Conservation (phyloP, 2,329 filamentous ascomycete genomes). For the Ophiostoma australiae region DNA sequence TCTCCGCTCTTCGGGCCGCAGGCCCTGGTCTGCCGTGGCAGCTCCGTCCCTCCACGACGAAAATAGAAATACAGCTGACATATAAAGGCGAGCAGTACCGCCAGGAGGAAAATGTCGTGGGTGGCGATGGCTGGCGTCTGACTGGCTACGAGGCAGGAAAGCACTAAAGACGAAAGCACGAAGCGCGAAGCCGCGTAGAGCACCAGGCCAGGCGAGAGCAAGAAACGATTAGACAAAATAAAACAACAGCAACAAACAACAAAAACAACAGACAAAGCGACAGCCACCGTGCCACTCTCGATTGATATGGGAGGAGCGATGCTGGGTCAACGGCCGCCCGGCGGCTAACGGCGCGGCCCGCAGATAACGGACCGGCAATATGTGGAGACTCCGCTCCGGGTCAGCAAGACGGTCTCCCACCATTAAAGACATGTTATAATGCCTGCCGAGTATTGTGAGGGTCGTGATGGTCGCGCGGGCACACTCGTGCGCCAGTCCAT, state of each 20-base stretch:
- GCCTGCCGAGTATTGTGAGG: too few relatives aligned
- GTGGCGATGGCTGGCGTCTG: too few relatives aligned
- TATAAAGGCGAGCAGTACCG: too few relatives aligned
- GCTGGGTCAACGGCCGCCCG: neutral
- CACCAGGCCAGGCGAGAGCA: too few relatives aligned
- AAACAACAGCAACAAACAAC: neutral
- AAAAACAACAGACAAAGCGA: neutral
- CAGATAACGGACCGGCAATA: neutral
- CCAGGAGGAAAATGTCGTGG: too few relatives aligned
- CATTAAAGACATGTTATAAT: too few relatives aligned
- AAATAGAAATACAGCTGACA: too few relatives aligned
- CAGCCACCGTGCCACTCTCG: neutral
- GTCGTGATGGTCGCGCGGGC: too few relatives aligned
- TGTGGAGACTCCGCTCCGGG: conserved; percentile 6
- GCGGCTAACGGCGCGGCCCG: conserved; percentile 11
- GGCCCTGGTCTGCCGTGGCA: neutral
- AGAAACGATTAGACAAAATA: neutral
- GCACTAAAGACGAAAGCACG: too few relatives aligned
- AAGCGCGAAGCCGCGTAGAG: too few relatives aligned
- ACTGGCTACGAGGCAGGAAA: too few relatives aligned
- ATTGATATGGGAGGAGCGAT: neutral
- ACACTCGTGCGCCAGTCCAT: too few relatives aligned
- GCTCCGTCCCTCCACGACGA: neutral
- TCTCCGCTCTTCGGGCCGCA: conserved; percentile 1
- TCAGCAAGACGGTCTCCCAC: neutral